Percentiles rank a stretch among this genome's conserved stretches.
phyloP scores from a whole-genome alignment of 2,329 filamentous ascomycete genomes.

The Penicillium sp. region DNA sequence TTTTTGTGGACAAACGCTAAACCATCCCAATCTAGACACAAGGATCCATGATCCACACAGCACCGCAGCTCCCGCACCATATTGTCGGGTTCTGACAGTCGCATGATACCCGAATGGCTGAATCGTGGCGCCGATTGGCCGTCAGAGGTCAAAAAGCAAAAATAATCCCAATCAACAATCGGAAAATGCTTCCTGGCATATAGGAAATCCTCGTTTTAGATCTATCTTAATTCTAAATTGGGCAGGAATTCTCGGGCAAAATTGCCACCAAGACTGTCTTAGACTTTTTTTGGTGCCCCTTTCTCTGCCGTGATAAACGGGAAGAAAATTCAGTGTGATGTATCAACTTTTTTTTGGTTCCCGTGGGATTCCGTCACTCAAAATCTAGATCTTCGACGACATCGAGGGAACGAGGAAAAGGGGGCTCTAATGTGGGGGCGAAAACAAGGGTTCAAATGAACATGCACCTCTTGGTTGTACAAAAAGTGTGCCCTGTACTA shows the following conservation, averaged over 20 bases:
- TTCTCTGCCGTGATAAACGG: neutral
- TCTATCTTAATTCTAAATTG: neutral
- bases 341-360: slow-evolving; percentile 2
- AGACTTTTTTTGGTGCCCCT: neutral
- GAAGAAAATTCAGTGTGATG: slow-evolving; percentile 4
- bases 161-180: neutral
- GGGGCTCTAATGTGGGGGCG: neutral
- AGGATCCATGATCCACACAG: slow-evolving; percentile 17
- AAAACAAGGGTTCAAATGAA: neutral
- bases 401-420: neutral
- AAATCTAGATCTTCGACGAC: slow-evolving; percentile 1
- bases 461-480: neutral
- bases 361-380: neutral
- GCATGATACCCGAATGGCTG: slow-evolving; percentile 3
- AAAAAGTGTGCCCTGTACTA: neutral
- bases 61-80: slow-evolving; percentile 20
- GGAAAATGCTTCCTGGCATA: slow-evolving; percentile 8
- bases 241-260: neutral
- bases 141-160: neutral
- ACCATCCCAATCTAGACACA: neutral
- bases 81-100: slow-evolving; percentile 28
- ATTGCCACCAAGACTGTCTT: neutral
- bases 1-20: slow-evolving; percentile 1
- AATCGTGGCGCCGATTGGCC: slow-evolving; percentile 5
- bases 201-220: neutral